Conservation (phyloP, 306 rosid genomes). For the Prunus padus region DNA sequence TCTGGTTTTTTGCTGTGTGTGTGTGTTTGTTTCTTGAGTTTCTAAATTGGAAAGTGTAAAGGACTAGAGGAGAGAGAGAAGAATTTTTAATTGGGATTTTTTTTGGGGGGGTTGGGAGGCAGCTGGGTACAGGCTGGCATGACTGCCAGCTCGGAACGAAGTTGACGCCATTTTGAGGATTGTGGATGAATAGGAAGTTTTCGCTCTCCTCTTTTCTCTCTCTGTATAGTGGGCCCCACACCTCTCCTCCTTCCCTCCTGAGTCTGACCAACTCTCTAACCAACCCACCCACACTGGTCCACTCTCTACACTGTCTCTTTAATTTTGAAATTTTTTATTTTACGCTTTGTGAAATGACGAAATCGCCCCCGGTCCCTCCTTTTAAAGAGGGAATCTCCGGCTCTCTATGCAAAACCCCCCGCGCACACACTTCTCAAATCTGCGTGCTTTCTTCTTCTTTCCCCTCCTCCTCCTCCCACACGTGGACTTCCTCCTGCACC, state of each 20-base stretch:
- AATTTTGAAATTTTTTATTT: not conserved
- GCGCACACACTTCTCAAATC: not conserved
- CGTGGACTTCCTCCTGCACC: not conserved
- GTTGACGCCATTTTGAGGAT: not conserved
- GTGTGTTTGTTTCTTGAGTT: not conserved
- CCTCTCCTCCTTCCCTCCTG: not conserved
- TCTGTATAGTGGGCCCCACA: not conserved
- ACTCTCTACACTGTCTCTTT: not conserved
- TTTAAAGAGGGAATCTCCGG: not conserved
- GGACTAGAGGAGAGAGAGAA: not conserved
- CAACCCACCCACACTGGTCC: not conserved
- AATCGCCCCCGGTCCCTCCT: not conserved
- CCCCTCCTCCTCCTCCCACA: not conserved
- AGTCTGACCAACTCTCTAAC: conserved; percentile 1
- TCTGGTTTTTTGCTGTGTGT: not conserved
- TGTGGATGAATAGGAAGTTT: not conserved
- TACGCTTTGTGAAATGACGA: not conserved
- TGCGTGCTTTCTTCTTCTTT: not conserved
- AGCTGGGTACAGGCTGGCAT: conserved; percentile 21
- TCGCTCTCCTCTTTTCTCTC: not conserved
- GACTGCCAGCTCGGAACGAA: conserved; percentile 4
- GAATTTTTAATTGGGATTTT: not conserved
- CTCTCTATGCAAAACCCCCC: not conserved
- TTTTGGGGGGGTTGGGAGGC: conserved; percentile 4
- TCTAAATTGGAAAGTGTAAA: not conserved